A percentile compares a stretch with the other conserved stretches of the same genome.
Conservation (phyloP, 176 grass and related monocot species). For the Bonia amplexicaulis region DNA sequence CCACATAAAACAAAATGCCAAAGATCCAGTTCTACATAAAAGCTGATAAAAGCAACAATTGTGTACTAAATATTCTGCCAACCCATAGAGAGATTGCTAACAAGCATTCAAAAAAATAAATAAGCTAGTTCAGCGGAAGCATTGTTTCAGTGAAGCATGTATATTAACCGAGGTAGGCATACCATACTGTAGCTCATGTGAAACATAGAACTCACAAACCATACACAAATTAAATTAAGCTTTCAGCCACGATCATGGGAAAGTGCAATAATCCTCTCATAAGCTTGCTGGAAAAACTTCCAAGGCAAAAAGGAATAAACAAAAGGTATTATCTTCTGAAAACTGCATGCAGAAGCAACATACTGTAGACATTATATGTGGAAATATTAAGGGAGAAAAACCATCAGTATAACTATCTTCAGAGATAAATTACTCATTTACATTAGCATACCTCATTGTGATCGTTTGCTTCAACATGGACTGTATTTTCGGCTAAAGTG, state of each 20-base stretch:
- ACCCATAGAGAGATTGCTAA: neutral
- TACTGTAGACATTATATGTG: neutral
- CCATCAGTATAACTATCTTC: neutral
- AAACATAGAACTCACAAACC: neutral
- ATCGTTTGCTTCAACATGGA: conserved; percentile 52
- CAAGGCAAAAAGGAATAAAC: neutral
- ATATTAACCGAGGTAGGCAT: neutral
- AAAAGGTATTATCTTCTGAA: conserved; percentile 5
- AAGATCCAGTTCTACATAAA: neutral
- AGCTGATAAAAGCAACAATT: neutral
- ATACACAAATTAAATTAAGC: neutral
- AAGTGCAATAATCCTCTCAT: neutral
- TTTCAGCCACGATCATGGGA: neutral
- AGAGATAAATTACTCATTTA: neutral
- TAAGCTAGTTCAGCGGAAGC: neutral
- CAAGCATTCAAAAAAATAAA: neutral
- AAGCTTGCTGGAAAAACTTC: neutral
- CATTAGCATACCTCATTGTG: conserved; percentile 56
- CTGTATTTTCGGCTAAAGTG: conserved; percentile 37
- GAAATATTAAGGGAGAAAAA: neutral
- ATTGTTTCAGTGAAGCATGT: neutral
- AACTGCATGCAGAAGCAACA: neutral
- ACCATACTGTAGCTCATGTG: neutral
- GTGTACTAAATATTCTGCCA: neutral
- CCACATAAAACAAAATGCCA: neutral